These are phyloP conservation scores for Tricholoma matsutake DNA, from an alignment of 768 basidiomycete genomes.

Conservation along the genomic window DNA sequence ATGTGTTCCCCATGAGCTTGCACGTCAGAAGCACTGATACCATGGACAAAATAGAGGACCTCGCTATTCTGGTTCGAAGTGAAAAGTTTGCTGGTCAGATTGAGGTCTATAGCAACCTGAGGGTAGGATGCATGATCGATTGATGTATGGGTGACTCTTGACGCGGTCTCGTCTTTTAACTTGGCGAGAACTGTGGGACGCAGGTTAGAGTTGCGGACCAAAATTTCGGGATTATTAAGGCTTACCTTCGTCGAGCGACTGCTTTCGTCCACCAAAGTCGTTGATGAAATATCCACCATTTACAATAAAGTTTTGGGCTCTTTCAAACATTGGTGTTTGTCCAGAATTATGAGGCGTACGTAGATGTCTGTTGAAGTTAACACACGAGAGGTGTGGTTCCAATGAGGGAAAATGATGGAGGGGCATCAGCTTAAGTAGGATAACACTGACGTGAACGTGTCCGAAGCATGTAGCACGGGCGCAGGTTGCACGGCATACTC, in stretches of 20 bases:
- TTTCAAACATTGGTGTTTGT: not conserved
- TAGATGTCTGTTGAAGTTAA: no score
- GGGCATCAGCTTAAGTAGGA: not conserved
- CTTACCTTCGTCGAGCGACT: not conserved
- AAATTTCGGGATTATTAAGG: not conserved
- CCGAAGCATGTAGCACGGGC: not conserved
- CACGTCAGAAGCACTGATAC: not conserved
- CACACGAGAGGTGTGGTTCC: not conserved
- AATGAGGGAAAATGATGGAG: not conserved
- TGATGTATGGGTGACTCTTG: not conserved
- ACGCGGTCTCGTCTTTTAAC: not conserved
- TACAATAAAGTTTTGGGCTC: not conserved
- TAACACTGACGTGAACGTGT: not conserved
- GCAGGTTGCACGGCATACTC: not conserved
- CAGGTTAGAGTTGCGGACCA: not conserved
- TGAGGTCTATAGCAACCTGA: not conserved
- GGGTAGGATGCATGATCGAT: not conserved
- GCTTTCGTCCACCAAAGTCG: not conserved
- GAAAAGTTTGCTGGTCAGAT: not conserved
- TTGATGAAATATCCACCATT: not conserved
- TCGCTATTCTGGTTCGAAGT: not conserved
- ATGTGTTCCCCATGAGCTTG: not conserved
- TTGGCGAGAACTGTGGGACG: not conserved
- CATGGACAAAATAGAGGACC: not conserved
- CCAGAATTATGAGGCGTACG: not conserved